Evolutionary conservation across 768 basidiomycete species (phyloP).

Genomic region (Daedaleopsis nitida): DNA sequence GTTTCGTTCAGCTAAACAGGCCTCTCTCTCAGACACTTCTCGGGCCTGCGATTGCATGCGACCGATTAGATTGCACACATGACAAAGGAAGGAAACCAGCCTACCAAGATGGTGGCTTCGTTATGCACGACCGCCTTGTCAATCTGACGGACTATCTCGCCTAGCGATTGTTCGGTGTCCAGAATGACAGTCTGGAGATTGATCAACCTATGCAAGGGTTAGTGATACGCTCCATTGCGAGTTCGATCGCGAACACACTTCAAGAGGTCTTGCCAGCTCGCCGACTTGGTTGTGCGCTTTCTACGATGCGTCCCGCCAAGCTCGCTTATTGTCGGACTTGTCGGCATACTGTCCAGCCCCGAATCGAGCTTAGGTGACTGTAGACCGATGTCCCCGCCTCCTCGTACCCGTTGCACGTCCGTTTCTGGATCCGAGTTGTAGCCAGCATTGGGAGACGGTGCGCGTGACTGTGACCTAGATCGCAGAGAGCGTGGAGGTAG

Average conservation of each 20-base stretch:
- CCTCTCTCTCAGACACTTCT: conserved; percentile 67
- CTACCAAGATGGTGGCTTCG: conserved; percentile 24
- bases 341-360: conserved; percentile 5
- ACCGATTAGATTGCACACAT: conserved; percentile 23
- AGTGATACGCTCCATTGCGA: neutral
- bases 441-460: conserved; percentile 60
- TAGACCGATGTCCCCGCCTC: conserved; percentile 25
- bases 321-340: conserved; percentile 12
- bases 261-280: conserved; percentile 68
- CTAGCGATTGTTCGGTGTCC: conserved; percentile 40
- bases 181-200: conserved; percentile 42
- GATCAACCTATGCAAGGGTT: conserved; percentile 36
- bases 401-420: conserved; percentile 46
- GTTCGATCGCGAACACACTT: conserved; percentile 49
- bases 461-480: conserved; percentile 35
- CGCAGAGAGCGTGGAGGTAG: conserved; percentile 42
- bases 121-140: conserved; percentile 33
- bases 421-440: conserved; percentile 77
- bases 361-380: conserved; percentile 12
- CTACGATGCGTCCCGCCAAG: conserved; percentile 3
- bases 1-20: conserved; percentile 51
- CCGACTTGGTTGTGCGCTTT: conserved; percentile 35
- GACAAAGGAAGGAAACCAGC: neutral
- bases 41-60: conserved; percentile 48
- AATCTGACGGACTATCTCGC: conserved; percentile 34